These are phyloP conservation scores for Malus hybrid DNA, from an alignment of 331 rosid genomes.

Conservation along the genomic window DNA sequence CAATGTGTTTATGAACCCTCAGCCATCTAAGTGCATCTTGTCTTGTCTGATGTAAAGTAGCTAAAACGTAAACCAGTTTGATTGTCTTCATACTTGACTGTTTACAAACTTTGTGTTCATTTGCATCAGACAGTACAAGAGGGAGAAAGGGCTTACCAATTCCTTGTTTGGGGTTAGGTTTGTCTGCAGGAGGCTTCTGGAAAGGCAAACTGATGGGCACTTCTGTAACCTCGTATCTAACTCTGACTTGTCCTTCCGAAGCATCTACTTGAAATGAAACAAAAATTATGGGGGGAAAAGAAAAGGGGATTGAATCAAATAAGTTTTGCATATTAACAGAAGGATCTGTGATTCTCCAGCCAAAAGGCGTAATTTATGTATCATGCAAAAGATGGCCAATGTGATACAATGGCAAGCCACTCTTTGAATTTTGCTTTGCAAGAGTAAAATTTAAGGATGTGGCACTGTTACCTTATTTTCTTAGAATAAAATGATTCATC, in stretches of 20 bases:
- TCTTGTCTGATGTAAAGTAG: neutral
- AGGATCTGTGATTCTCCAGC: neutral
- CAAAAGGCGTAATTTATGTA: neutral
- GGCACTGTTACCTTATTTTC: neutral
- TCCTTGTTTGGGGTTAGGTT: slow-evolving; percentile 99
- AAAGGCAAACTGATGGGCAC: slow-evolving; percentile 76
- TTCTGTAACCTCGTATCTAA: slow-evolving; percentile 78
- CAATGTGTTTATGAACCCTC: neutral
- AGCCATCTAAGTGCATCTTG: neutral
- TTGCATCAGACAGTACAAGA: neutral
- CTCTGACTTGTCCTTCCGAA: slow-evolving; percentile 69
- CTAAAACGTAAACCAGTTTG: neutral
- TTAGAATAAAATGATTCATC: neutral
- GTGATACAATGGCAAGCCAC: neutral
- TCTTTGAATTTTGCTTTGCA: neutral
- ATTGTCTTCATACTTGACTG: neutral
- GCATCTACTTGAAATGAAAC: slow-evolving; percentile 32
- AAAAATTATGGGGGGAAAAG: neutral
- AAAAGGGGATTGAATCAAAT: neutral
- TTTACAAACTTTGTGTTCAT: neutral
- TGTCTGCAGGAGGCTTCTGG: slow-evolving; percentile 91
- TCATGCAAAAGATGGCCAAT: neutral
- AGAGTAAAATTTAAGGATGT: neutral
- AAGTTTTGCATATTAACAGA: neutral
- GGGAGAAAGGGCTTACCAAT: slow-evolving; percentile 54